Evolutionary conservation across 495 filamentous ascomycete genomes (phyloP), one percentile per base, ranked within the genome.

Genomic region (Aspergillus steynii): DNA sequence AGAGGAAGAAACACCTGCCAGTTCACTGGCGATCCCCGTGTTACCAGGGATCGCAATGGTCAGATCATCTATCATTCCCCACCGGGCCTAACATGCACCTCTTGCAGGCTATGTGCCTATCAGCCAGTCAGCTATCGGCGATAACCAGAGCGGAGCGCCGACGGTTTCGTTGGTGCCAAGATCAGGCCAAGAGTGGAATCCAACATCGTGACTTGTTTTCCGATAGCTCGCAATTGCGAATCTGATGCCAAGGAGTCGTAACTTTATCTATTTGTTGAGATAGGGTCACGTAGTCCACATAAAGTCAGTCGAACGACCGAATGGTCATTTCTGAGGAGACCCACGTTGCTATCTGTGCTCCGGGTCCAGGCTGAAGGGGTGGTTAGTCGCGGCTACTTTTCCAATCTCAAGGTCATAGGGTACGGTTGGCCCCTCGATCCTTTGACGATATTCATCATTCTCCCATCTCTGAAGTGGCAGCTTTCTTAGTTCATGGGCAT

Each of bases 1-100:
- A 27, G 34, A 27, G 8, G 37, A 14, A 25, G 53, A 28, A 15
- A 29, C 2, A 42, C 34, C 28, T 26, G 29, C 5, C 37, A 25
- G 4, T 25, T 50, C n/a, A 37, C 3, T 34, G 5, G 28, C 27
- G 0, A 50, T 34, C 1, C 61, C 58, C 1, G 9, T 42, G 7
- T 20, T 46, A 1, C 65, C 65, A 2, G 28, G 54, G 4, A 47
- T 60, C 3, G 65, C 50, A 4, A 7, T 68, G 46, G 52, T 65
- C 46, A 55, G 65, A 32, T 56, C 15, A 12, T 57, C 65, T 14
- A 52, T 66, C n/a, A 52, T 66, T n/a, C 60, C 64, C 8, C 53
- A 61, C 3, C 28, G 55, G 15, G 20, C 58, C 26, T 66, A 20
- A 66, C 34, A 25, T 29, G 25, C 27, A 32, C 15, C 31, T 25